Conservation (phyloP, 2,329 filamentous ascomycete species). For the Colletotrichum spaethianum region DNA sequence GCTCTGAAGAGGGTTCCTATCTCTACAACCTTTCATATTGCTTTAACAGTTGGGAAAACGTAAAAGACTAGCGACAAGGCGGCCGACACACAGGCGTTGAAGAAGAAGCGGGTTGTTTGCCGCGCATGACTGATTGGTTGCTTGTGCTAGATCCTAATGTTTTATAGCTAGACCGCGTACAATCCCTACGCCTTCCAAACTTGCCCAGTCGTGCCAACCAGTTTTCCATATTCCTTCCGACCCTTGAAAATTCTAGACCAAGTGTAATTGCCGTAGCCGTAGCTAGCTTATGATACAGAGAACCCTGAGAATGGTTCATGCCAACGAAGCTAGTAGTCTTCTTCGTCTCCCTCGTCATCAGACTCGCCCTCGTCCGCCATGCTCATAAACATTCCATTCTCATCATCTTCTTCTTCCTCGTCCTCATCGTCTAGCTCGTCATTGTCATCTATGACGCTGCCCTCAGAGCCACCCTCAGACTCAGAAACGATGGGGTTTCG, state of each 20-base stretch:
- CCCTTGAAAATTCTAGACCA: not conserved
- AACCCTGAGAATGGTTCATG: too few species aligned
- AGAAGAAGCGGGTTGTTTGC: not conserved
- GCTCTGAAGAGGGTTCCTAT: not conserved
- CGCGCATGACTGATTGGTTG: not conserved
- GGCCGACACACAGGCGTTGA: too few species aligned
- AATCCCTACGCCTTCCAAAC: not conserved
- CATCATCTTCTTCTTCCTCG: constrained; percentile 40
- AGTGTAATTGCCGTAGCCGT: not conserved
- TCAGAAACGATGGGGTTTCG: constrained; percentile 42
- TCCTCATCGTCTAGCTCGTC: constrained; percentile 42
- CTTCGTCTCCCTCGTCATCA: constrained; percentile 16
- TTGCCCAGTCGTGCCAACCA: not conserved
- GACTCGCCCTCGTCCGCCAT: constrained; percentile 51
- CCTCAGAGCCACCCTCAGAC: constrained; percentile 42
- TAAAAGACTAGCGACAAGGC: not conserved
- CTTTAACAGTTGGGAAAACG: not conserved
- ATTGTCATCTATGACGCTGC: constrained; percentile 43
- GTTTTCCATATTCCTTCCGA: too few species aligned
- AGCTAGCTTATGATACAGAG: not conserved
- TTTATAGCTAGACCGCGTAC: not conserved
- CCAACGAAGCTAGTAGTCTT: constrained; percentile 14
- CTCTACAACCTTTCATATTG: not conserved
- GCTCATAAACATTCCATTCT: constrained; percentile 47
- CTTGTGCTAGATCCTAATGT: not conserved